These are phyloP conservation scores for Kazachstania sp. DNA, from an alignment of 1,139 yeast species.

Conservation along the genomic window DNA sequence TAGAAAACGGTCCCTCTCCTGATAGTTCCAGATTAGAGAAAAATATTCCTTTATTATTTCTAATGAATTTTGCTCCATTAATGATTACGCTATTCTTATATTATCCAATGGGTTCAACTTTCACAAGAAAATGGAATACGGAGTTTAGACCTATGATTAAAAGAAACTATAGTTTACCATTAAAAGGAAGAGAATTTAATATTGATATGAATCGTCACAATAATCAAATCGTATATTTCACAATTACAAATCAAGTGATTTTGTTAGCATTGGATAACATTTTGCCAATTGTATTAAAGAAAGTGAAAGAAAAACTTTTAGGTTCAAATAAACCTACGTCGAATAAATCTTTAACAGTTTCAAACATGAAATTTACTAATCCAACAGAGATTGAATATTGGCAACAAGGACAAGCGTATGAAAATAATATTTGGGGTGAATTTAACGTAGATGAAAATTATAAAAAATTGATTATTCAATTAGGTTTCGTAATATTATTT, in stretches of 20 bases:
- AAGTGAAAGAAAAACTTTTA: constrained; percentile 7
- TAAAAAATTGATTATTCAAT: constrained; percentile 64
- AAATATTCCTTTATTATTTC: constrained; percentile 65
- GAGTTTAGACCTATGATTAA: constrained; percentile 14
- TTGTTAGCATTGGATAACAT: constrained; percentile 55
- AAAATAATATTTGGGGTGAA: constrained; percentile 42
- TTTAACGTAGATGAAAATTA: constrained; percentile 67
- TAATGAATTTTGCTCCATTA: constrained; percentile 76
- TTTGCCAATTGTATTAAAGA: constrained; percentile 38
- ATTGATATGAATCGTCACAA: constrained; percentile 61
- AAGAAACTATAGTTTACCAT: constrained; percentile 26
- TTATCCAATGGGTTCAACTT: constrained; percentile 69
- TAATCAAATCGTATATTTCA: constrained; percentile 66
- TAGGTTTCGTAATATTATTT: constrained; percentile 74
- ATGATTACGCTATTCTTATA: constrained; percentile 79
- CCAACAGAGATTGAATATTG: constrained; percentile 50
- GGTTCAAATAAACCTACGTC: constrained; percentile 11
- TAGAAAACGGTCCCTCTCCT: constrained; percentile 69
- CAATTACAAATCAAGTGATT: constrained; percentile 72
- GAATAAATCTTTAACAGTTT: constrained; percentile 1
- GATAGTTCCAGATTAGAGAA: constrained; percentile 58
- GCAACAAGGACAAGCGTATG: constrained; percentile 44
- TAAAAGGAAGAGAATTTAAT: constrained; percentile 44
- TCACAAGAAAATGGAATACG: constrained; percentile 36
- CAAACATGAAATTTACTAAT: constrained; percentile 29